Conservation (phyloP, 768 basidiomycete genomes). For the Naganishia friedmannii region DNA sequence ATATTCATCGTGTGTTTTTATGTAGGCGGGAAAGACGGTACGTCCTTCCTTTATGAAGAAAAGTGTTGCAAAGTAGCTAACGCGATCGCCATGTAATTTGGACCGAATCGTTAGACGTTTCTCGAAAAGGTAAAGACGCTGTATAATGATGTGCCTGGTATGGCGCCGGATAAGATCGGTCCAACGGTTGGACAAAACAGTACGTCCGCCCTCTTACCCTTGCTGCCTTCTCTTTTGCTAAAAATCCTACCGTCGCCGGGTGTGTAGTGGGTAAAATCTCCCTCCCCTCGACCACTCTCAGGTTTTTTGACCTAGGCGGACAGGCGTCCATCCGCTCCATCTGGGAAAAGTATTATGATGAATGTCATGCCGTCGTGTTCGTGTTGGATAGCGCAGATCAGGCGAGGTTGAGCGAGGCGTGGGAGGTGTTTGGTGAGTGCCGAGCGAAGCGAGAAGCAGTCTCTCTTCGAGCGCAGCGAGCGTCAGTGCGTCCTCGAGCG, state of each 20-base stretch:
- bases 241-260: background rate
- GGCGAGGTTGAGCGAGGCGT: constrained; percentile 84
- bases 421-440: constrained; percentile 89
- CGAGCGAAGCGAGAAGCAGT: background rate
- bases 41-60: constrained; percentile 25
- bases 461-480: too few species aligned
- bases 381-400: constrained; percentile 88
- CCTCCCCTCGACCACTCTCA: constrained; percentile 85
- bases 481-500: too few species aligned
- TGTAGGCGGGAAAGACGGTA: constrained; percentile 48
- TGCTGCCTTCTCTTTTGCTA: background rate
- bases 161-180: constrained; percentile 87
- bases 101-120: constrained; percentile 63
- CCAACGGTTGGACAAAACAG: constrained; percentile 98
- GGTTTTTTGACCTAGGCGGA: constrained; percentile 96
- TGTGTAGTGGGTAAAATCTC: constrained; percentile 92
- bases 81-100: too few species aligned
- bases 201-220: constrained; percentile 53
- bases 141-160: constrained; percentile 79
- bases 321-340: constrained; percentile 90
- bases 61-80: background rate
- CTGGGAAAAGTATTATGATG: constrained; percentile 89
- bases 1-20: too few species aligned
- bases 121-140: constrained; percentile 91
- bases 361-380: constrained; percentile 94